A percentile compares a stretch with the other conserved stretches of the same genome.
Conservation (phyloP, 495 filamentous ascomycete species). For the Penicillium crystallinum region DNA sequence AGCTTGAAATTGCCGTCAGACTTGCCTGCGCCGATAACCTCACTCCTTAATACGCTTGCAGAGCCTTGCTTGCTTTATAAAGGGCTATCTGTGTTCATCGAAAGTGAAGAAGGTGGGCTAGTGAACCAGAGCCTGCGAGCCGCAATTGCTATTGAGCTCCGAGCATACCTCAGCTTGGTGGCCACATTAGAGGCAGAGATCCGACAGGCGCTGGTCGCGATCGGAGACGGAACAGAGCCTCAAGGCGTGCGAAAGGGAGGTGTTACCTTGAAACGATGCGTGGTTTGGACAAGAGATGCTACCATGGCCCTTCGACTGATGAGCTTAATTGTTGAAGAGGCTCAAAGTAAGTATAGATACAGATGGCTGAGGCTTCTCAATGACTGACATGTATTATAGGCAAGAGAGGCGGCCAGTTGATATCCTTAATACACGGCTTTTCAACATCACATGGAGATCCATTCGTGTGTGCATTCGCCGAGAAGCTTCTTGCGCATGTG, state of each 20-base stretch:
- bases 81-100: conserved; percentile 71
- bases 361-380: neutral
- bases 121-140: conserved; percentile 93
- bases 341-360: conserved; percentile 51
- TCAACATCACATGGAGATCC: conserved; percentile 92
- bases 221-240: conserved; percentile 59
- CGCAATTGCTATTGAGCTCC: conserved; percentile 76
- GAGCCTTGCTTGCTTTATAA: conserved; percentile 90
- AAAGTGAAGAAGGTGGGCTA: conserved; percentile 63
- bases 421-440: conserved; percentile 89
- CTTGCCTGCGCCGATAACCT: conserved; percentile 78
- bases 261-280: conserved; percentile 93
- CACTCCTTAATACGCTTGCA: conserved; percentile 80
- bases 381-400: conserved; percentile 36
- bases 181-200: conserved; percentile 95
- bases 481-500: conserved; percentile 82
- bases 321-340: conserved; percentile 89
- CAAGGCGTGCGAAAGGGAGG: conserved; percentile 73
- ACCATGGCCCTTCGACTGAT: conserved; percentile 95
- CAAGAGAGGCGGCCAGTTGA: conserved; percentile 88
- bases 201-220: conserved; percentile 62
- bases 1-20: conserved; percentile 68
- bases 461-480: conserved; percentile 88
- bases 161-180: conserved; percentile 88
- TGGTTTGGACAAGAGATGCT: conserved; percentile 95